Conservation (phyloP, 2,329 filamentous ascomycete genomes). For the Xylaria sp. region DNA sequence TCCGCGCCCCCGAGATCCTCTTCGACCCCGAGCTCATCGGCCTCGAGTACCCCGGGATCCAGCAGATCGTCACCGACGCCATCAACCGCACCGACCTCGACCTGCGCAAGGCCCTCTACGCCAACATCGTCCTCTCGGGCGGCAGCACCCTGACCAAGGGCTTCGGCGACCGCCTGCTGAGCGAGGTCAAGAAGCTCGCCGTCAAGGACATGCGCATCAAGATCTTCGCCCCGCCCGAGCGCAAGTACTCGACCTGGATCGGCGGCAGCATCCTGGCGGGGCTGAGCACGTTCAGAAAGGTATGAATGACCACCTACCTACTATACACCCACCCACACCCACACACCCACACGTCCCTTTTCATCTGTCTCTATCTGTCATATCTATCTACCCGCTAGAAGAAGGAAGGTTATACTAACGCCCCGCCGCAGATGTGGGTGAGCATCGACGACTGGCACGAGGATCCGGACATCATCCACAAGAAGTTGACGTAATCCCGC, state of each 20-base stretch:
- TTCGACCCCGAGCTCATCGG: constrained; percentile 98
- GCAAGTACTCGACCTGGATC: constrained; percentile 99
- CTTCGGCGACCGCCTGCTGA: constrained; percentile 88
- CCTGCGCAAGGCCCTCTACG: constrained; percentile 88
- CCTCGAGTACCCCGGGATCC: constrained; percentile 93
- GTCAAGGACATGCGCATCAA: constrained; percentile 99
- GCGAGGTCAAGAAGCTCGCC: constrained; percentile 89
- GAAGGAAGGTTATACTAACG: constrained; percentile 5
- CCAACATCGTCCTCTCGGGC: constrained; percentile 95
- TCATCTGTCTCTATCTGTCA: constrained; percentile 5
- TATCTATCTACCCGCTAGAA: constrained; percentile 17
- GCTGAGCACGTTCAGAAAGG: constrained; percentile 97
- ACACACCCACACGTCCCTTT: background rate
- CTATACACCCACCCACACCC: background rate
- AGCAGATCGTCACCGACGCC: constrained; percentile 96
- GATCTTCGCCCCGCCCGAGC: constrained; percentile 96
- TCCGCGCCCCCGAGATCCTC: constrained; percentile 93
- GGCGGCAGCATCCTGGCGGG: constrained; percentile 96
- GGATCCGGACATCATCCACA: constrained; percentile 98
- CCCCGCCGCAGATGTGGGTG: constrained; percentile 84
- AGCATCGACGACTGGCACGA: constrained; percentile 99
- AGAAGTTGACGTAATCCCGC: constrained; percentile 78
- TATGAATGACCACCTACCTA: too few relatives aligned
- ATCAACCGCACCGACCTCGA: constrained; percentile 96
- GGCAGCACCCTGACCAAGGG: constrained; percentile 96